Evolutionary conservation across 257 asterid genomes (phyloP), one percentile per base, ranked within the genome.

Genomic region (Scutellaria galericulata): DNA sequence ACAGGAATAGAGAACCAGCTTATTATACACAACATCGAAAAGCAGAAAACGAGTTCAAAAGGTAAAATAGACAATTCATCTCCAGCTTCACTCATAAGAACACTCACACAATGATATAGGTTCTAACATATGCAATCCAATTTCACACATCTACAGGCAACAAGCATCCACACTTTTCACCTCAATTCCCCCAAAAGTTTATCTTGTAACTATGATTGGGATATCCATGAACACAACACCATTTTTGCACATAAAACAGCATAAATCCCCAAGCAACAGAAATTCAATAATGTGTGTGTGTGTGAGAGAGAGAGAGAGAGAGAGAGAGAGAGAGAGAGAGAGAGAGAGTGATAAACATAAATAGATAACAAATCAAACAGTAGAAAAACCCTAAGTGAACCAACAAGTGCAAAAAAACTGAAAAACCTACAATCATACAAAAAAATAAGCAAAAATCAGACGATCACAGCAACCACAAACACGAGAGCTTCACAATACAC

Each of bases 311-410:
- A n/a, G 50, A 22, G 27, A 22, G 27, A 22, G 27, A 22, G 27
- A 22, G 27, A 22, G 27, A 22, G 27, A 9, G 59, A 1, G 5
- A 41, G 60, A 24, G 27, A 24, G 27, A 24, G 27, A 24, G 27
- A 24, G 27, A 24, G 27, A 24, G 27, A 9, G 59, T 0, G 5
- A 41, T 47, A 46, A 3, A 61, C 9, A 39, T 52, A 41, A 31
- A 41, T n/a, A 41, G 9, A 65, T 5, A 31, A 20, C 41, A 35
- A 18, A 13, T n/a, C 2, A 8, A 37, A 14, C 12, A 11, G 39
- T 15, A 12, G 13, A 45, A 2, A 14, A 79, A 46, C 71, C 83
- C 83, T 71, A 75, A 46, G 20, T 35, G 15, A 35, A 70, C 9
- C 11, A 37, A 41, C 42, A 41, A 64, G 14, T 18, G 27, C 14